Evolutionary conservation across 2,329 filamentous ascomycete species (phyloP).

Genomic region (Fusarium foetens): DNA sequence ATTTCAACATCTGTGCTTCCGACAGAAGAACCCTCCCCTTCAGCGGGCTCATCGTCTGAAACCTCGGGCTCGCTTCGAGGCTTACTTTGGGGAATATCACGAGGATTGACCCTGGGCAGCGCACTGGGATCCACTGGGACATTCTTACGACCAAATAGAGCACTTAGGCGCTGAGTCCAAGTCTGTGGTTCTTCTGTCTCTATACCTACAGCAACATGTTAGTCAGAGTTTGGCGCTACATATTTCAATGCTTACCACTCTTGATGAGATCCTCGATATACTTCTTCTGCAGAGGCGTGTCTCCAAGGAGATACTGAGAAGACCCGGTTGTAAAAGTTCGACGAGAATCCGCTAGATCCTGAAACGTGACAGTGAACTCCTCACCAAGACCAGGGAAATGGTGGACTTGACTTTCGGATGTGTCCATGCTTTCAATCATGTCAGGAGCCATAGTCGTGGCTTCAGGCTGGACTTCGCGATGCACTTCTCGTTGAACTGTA

Average conservation of each 20-base stretch:
- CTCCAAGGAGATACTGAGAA: slow-evolving; percentile 45
- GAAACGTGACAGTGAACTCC: slow-evolving; percentile 24
- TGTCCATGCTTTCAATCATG: background rate
- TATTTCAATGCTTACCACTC: slow-evolving; percentile 28
- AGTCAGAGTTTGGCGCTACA: background rate
- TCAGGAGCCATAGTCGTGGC: background rate
- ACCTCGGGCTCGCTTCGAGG: background rate
- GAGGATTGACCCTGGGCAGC: slow-evolving; percentile 32
- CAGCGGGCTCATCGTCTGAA: background rate
- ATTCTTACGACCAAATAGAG: slow-evolving; percentile 6
- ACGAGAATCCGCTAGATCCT: slow-evolving; percentile 26
- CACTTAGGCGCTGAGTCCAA: slow-evolving; percentile 20
- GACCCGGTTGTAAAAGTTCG: slow-evolving; percentile 40
- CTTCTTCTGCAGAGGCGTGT: slow-evolving; percentile 45
- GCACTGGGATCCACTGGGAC: slow-evolving; percentile 21
- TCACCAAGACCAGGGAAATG: slow-evolving; percentile 8
- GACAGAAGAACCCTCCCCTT: background rate
- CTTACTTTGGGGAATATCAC: slow-evolving; percentile 33
- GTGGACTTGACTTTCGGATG: background rate
- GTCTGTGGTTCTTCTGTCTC: slow-evolving; percentile 10
- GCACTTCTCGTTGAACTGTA: background rate
- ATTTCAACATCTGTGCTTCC: slow-evolving; percentile 5
- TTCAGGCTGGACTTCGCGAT: background rate
- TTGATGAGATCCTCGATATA: slow-evolving; percentile 37
- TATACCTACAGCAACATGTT: slow-evolving; percentile 21